Conservation (phyloP, 2,329 filamentous ascomycete species). For the Polychaeton citri region DNA sequence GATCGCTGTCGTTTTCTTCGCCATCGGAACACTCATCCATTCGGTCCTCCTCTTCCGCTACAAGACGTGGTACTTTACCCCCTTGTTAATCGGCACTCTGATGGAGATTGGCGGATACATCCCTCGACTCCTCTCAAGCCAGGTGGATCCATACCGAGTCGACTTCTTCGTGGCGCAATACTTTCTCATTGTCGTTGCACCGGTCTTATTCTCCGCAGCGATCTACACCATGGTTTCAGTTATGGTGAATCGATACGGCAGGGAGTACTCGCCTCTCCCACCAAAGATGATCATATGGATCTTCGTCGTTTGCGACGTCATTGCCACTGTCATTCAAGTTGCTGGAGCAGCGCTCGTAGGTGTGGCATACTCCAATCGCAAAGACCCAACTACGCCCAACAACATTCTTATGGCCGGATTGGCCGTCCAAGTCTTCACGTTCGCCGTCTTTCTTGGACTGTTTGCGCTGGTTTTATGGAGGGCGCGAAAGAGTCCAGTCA, state of each 20-base stretch:
- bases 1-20: constrained; percentile 33
- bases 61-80: constrained; percentile 35
- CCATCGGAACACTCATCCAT: constrained; percentile 28
- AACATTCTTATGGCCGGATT: constrained; percentile 44
- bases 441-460: constrained; percentile 36
- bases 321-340: constrained; percentile 42
- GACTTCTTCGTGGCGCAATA: constrained; percentile 44
- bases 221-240: constrained; percentile 43
- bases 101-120: constrained; percentile 41
- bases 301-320: constrained; percentile 42
- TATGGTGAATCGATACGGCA: constrained; percentile 34
- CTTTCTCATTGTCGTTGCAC: constrained; percentile 48
- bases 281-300: constrained; percentile 38
- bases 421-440: constrained; percentile 41
- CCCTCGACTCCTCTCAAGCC: constrained; percentile 35
- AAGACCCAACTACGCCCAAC: constrained; percentile 39
- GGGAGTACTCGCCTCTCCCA: constrained; percentile 30
- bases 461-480: constrained; percentile 29
- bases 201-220: constrained; percentile 43
- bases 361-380: constrained; percentile 32
- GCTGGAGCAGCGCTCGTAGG: constrained; percentile 43
- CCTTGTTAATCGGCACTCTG: constrained; percentile 30
- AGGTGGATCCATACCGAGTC: constrained; percentile 40
- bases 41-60: constrained; percentile 20
- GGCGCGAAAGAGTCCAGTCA: constrained; percentile 17